Percentiles rank a stretch among this genome's conserved stretches.
phyloP scores from a whole-genome alignment of 2,329 filamentous ascomycete species.

The Corynespora cassiicola region DNA sequence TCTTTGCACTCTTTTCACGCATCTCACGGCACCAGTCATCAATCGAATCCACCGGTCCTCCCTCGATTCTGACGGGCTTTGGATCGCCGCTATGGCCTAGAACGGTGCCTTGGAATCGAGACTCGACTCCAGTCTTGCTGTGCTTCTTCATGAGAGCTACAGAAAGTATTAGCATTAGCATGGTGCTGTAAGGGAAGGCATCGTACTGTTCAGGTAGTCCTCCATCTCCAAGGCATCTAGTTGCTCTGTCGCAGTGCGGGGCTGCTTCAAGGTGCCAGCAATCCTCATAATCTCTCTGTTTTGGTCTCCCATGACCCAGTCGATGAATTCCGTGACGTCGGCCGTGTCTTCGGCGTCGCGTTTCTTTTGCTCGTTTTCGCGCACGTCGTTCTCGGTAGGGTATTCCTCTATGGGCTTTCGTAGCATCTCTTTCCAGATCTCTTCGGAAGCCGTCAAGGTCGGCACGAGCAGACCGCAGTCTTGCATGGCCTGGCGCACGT shows the following conservation, averaged over 20 bases:
- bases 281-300: conserved; percentile 84
- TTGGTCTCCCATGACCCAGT: conserved; percentile 76
- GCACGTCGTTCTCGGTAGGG: conserved; percentile 46
- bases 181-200: background rate
- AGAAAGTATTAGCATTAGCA: conserved; percentile 20
- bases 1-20: conserved; percentile 31
- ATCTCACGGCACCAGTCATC: conserved; percentile 64
- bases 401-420: conserved; percentile 53
- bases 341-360: conserved; percentile 74
- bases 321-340: conserved; percentile 78
- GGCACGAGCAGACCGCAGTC: conserved; percentile 79
- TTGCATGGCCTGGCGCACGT: conserved; percentile 85
- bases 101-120: conserved; percentile 83
- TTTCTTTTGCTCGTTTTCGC: conserved; percentile 50
- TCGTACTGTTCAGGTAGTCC: conserved; percentile 54
- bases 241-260: conserved; percentile 52
- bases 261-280: conserved; percentile 66
- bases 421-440: conserved; percentile 65
- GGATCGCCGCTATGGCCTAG: conserved; percentile 77
- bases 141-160: conserved; percentile 88
- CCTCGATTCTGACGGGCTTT: conserved; percentile 77
- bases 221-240: conserved; percentile 52
- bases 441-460: conserved; percentile 70
- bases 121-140: conserved; percentile 86
- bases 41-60: conserved; percentile 72